These are phyloP conservation scores for Beta macrorhiza DNA, from an alignment of 179 eudicot genomes.

Conservation along the genomic window DNA sequence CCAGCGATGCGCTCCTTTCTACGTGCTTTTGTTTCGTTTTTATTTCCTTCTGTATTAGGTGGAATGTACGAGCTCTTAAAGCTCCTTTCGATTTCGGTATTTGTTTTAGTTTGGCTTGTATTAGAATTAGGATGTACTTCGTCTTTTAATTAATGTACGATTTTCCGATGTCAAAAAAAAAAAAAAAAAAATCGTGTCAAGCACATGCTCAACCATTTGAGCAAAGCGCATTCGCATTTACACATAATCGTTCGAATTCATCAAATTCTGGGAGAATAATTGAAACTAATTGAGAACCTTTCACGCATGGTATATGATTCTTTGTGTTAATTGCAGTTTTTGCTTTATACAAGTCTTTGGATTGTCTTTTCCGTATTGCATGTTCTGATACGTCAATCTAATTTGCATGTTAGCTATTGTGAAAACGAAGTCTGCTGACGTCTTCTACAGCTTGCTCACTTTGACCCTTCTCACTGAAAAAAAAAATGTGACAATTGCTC, in stretches of 20 bases:
- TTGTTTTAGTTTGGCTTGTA: too few relatives aligned
- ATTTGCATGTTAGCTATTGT: slow-evolving; percentile 79
- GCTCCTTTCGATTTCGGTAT: too few relatives aligned
- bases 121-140: too few relatives aligned
- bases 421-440: slow-evolving; percentile 95
- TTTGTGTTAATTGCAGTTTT: slow-evolving; percentile 3
- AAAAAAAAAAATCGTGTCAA: too few relatives aligned
- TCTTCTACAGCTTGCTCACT: slow-evolving; percentile 83
- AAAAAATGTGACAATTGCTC: slow-evolving; percentile 83
- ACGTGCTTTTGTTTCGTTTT: too few relatives aligned
- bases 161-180: too few relatives aligned
- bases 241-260: slow-evolving; percentile 41
- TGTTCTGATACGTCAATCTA: slow-evolving; percentile 10
- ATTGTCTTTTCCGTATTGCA: slow-evolving; percentile 6
- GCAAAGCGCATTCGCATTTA: slow-evolving; percentile 57
- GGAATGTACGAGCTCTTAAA: too few relatives aligned
- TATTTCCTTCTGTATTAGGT: too few relatives aligned
- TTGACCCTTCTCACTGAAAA: slow-evolving; percentile 57
- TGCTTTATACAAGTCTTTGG: slow-evolving; percentile 16
- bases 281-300: slow-evolving; percentile 79
- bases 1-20: too few relatives aligned
- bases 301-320: slow-evolving; percentile 53
- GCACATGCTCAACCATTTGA: slow-evolving; percentile 87
- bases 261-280: slow-evolving; percentile 61
- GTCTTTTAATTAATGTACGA: too few relatives aligned